Percentiles rank a stretch among this genome's conserved stretches.
phyloP scores from a whole-genome alignment of 2,329 filamentous ascomycete species.

The Sclerotinia trifoliorum region DNA sequence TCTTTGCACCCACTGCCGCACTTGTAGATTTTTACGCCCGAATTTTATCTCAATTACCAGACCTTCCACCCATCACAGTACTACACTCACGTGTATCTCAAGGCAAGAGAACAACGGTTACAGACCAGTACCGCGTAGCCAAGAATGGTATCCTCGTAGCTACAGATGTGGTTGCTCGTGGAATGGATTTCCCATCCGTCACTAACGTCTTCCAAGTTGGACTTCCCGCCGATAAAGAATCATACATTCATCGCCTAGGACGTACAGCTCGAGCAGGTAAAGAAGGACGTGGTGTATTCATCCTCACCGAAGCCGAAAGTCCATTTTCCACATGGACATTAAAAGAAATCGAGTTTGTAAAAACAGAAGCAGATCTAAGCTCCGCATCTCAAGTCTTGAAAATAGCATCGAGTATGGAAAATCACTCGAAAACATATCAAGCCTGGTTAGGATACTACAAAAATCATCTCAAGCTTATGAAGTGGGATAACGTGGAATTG shows the following conservation, averaged over 20 bases:
- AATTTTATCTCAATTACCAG: slow-evolving; percentile 47
- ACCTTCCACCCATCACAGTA: slow-evolving; percentile 36
- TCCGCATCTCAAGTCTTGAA: slow-evolving; percentile 42
- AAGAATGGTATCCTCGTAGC: slow-evolving; percentile 67
- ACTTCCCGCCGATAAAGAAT: slow-evolving; percentile 61
- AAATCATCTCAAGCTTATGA: slow-evolving; percentile 46
- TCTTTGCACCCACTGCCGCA: slow-evolving; percentile 82
- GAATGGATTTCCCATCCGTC: slow-evolving; percentile 80
- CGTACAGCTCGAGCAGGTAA: slow-evolving; percentile 75
- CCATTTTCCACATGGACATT: slow-evolving; percentile 53
- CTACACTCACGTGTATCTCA: slow-evolving; percentile 84
- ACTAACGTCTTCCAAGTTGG: slow-evolving; percentile 78
- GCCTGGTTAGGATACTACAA: slow-evolving; percentile 58
- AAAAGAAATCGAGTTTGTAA: slow-evolving; percentile 54
- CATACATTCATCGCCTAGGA: slow-evolving; percentile 75
- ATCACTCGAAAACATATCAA: slow-evolving; percentile 53
- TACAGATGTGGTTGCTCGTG: slow-evolving; percentile 76
- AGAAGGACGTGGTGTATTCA: slow-evolving; percentile 67
- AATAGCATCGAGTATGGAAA: slow-evolving; percentile 47
- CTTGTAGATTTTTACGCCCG: slow-evolving; percentile 65
- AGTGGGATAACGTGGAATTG: slow-evolving; percentile 42
- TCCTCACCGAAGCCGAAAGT: slow-evolving; percentile 57
- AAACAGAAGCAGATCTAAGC: slow-evolving; percentile 48
- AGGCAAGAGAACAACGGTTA: slow-evolving; percentile 62
- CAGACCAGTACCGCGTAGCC: slow-evolving; percentile 69